Evolutionary conservation across 2,329 filamentous ascomycete genomes (phyloP), one percentile per base, ranked within the genome.

Genomic region (Alternaria hordeiaustralica): DNA sequence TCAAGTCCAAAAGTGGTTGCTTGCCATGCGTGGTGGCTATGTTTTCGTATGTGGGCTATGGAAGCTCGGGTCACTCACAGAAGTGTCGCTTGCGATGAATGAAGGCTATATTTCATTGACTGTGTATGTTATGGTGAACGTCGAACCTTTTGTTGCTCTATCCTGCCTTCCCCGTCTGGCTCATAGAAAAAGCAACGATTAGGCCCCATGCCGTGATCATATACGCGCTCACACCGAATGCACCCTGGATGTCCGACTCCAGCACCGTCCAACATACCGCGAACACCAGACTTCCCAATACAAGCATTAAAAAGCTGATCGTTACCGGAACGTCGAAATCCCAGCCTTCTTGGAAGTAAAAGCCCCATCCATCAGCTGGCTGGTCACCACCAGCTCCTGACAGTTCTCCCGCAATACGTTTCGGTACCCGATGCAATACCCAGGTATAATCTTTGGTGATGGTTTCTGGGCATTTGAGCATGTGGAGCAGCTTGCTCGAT

Each of bases 1-100:
- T 78, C 78, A 77, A 78, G 77, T 80, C 73, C 74, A 80, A 55
- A 21, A 55, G 28, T 64, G 58, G 58, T 58, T 51, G 50, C 33
- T 60, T 55, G 47, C 55, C 55, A 46, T 41, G 59, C 46, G 59
- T 61, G 59, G 56, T 61, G 55, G 51, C 23, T 25, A 45, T 45
- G 51, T 60, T 20, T 36, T 41, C 15, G 20, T 47, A 58, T 50
- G 53, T 61, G 15, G 58, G 43, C 25, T 26, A 43, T 30, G 30
- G 41, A 45, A 33, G n/a, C n/a, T n/a, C n/a, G n/a, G n/a, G n/a
- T n/a, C n/a, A n/a, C n/a, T n/a, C n/a, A n/a, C n/a, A n/a, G n/a
- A n/a, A n/a, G n/a, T n/a, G n/a, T n/a, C n/a, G n/a, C n/a, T n/a
- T n/a, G n/a, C n/a, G n/a, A n/a, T n/a, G n/a, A n/a, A n/a, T n/a